Conservation (phyloP, 2,329 filamentous ascomycete genomes). For the Cladosporium sphaerospermum region DNA sequence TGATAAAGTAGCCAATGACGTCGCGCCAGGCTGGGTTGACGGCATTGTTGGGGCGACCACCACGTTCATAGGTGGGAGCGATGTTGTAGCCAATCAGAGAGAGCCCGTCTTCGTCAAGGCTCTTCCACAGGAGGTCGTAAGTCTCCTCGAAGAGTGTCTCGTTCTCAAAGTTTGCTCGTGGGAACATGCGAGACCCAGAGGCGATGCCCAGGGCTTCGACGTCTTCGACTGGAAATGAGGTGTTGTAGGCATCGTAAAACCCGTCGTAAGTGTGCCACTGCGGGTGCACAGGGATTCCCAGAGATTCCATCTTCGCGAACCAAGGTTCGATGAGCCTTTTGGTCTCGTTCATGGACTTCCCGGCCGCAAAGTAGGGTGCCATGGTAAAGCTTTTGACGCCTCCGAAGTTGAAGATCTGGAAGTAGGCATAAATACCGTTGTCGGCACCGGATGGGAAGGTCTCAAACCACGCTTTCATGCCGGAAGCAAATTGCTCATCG, state of each 20-base stretch:
- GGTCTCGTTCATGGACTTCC: slow-evolving; percentile 14
- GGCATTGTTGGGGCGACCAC: slow-evolving; percentile 5
- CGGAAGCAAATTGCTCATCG: slow-evolving; percentile 21
- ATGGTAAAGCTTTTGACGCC: slow-evolving; percentile 22
- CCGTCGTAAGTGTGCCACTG: slow-evolving; percentile 4
- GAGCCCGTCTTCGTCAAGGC: slow-evolving; percentile 6
- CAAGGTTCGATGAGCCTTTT: slow-evolving; percentile 19
- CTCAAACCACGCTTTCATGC: slow-evolving; percentile 19
- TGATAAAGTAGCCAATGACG: slow-evolving; percentile 10
- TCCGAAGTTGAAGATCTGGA: slow-evolving; percentile 5
- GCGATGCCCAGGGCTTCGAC: slow-evolving; percentile 8
- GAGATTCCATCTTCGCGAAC: slow-evolving; percentile 2
- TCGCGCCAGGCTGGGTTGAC: slow-evolving; percentile 15
- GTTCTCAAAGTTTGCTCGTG: slow-evolving; percentile 10
- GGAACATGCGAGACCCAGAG: slow-evolving; percentile 12
- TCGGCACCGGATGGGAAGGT: slow-evolving; percentile 22
- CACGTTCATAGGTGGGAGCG: not conserved
- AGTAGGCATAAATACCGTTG: slow-evolving; percentile 12
- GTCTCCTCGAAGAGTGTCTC: slow-evolving; percentile 9
- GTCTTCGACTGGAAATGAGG: slow-evolving; percentile 13
- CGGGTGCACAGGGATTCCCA: not conserved
- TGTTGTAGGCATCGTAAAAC: slow-evolving; percentile 14
- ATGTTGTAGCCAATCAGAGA: slow-evolving; percentile 13
- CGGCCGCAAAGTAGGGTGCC: slow-evolving; percentile 27
- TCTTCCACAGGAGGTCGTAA: slow-evolving; percentile 1